A percentile compares a stretch with the other conserved stretches of the same genome.
phyloP scores from a whole-genome alignment of 73 alveolate species.

The Symbiodinium pilosum region DNA sequence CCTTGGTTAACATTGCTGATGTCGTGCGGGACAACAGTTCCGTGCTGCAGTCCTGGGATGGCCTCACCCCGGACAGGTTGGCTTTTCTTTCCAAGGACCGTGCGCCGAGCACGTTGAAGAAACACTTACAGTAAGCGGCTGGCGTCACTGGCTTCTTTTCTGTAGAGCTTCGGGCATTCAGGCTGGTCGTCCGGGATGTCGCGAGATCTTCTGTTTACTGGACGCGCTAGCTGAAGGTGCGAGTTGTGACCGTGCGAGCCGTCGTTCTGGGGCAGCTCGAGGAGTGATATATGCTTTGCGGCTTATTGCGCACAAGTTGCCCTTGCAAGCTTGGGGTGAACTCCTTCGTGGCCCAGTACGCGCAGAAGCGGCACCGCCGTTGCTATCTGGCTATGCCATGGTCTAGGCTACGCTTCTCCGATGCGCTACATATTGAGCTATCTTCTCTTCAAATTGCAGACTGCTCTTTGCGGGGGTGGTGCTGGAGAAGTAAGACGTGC shows the following conservation, averaged over 20 bases:
- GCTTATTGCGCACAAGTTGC: slow-evolving; percentile 21
- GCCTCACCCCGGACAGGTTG: neutral
- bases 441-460: neutral
- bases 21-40: neutral
- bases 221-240: slow-evolving; percentile 31
- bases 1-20: neutral
- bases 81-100: neutral
- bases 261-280: neutral
- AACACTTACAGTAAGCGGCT: neutral
- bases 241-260: neutral
- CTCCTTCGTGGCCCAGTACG: neutral
- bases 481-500: slow-evolving; percentile 9
- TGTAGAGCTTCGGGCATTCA: neutral
- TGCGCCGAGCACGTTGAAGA: neutral
- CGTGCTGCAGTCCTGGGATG: neutral
- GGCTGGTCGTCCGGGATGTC: neutral
- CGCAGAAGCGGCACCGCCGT: neutral
- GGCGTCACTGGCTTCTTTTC: slow-evolving; percentile 12
- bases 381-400: neutral
- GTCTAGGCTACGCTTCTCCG: neutral
- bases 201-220: neutral
- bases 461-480: neutral
- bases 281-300: slow-evolving; percentile 5
- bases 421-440: neutral
- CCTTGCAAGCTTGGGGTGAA: neutral